Base-by-base conservation (phyloP, 768 basidiomycete genomes). In the Pisolithus microcarpus region DNA sequence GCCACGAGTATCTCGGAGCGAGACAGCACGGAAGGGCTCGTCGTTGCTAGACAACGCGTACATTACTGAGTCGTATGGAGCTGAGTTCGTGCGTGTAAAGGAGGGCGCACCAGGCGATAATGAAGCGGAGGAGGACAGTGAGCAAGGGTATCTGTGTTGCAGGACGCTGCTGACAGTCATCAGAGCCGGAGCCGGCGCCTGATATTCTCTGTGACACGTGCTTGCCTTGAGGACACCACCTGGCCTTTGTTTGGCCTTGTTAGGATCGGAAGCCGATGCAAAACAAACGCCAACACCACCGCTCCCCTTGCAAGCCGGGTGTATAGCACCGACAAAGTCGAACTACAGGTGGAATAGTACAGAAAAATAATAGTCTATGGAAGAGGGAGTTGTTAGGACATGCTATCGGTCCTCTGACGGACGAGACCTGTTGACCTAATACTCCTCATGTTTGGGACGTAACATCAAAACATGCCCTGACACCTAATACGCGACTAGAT, bases 121-220 rank as follows among this genome's bases (percentile, higher is more conserved):
- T 34, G 55, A 7, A 28, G 15, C 23, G 43, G 26, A 28, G 55
- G 49, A 38, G 55, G 49, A 38, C 40, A 47, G 16, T 51, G 45
- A 49, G 49, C 38, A 51, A 50, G 56, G 56, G 52, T 58, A 58
- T 61, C 53, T 58, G 52, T 46, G 55, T 48, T 48, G 55, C 50
- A 51, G 37, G 56, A 50, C 46, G 49, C 49, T 50, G 45, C 38
- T 48, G 51, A 21, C 48, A n/a, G 7, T 19, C 53, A 53, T 55
- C 28, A 48, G 43, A 45, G 42, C 46, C 30, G 23, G 43, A 45
- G 42, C 46, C 30, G 23, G 38, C 10, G 19, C 50, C 55, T 68
- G 49, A 69, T 67, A 69, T 69, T 60, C 63, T 45, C 24, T 4
- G 5, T 11, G 18, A 54, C 65, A 67, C 65, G 64, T 67, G 65